Conservation (phyloP, 331 rosid species). For the Pyrus hybrid region DNA sequence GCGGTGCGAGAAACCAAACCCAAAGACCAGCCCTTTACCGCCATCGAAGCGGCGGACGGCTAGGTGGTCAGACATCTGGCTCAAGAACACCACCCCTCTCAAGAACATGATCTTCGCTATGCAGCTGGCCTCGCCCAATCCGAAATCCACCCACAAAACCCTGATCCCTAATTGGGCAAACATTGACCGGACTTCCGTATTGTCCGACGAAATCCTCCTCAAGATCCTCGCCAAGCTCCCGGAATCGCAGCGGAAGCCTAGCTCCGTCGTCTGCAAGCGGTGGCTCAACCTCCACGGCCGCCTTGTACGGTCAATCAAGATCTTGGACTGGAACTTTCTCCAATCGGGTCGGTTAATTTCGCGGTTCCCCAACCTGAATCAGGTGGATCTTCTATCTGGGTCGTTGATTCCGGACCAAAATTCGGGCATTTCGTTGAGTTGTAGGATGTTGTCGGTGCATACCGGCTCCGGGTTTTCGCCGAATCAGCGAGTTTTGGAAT, state of each 20-base stretch:
- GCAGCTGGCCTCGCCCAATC: constrained; percentile 51
- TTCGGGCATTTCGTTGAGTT: constrained; percentile 45
- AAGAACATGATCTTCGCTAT: constrained; percentile 47
- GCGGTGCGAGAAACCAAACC: constrained; percentile 9
- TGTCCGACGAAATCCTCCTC: constrained; percentile 68
- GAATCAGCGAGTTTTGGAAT: constrained; percentile 33
- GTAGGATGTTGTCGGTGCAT: constrained; percentile 33
- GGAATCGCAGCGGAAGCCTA: constrained; percentile 46
- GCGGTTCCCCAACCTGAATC: constrained; percentile 74
- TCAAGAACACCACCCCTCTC: constrained; percentile 43
- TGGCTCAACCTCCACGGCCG: constrained; percentile 90
- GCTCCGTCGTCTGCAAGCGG: constrained; percentile 77
- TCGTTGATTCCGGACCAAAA: constrained; percentile 38
- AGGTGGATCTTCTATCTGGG: constrained; percentile 62
- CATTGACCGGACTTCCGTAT: constrained; percentile 42
- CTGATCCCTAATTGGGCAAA: constrained; percentile 25
- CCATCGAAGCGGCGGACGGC: constrained; percentile 29
- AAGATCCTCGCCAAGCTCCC: constrained; percentile 56
- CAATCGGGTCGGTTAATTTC: constrained; percentile 71
- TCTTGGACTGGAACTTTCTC: constrained; percentile 66
- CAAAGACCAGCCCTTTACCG: constrained; percentile 7
- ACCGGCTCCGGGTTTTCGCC: constrained; percentile 37
- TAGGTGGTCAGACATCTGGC: constrained; percentile 68
- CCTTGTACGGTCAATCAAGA: constrained; percentile 50
- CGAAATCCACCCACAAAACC: constrained; percentile 11